These are phyloP conservation scores for Ustilaginoidea virens DNA, from an alignment of 2,329 filamentous ascomycete genomes.

Conservation along the genomic window DNA sequence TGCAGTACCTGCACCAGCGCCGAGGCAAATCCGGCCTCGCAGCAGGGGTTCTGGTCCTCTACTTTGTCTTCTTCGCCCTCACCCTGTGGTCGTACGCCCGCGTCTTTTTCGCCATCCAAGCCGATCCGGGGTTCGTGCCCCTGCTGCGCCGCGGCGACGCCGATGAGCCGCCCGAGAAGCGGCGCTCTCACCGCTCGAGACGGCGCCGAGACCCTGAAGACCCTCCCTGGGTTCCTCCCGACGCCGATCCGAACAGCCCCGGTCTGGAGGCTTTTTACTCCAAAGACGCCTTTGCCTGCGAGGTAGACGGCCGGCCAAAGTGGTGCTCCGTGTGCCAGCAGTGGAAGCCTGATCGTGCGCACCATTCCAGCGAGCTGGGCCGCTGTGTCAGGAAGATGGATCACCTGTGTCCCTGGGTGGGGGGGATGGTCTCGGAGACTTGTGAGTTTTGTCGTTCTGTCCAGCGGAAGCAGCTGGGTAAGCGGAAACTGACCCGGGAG, in stretches of 20 bases:
- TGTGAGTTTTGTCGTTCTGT: slow-evolving; percentile 27
- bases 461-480: too few relatives aligned
- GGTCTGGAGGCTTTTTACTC: slow-evolving; percentile 65
- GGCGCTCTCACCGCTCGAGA: slow-evolving; percentile 3
- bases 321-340: slow-evolving; percentile 77
- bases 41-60: slow-evolving; percentile 54
- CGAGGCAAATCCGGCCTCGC: slow-evolving; percentile 38
- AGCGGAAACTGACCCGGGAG: too few relatives aligned
- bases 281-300: slow-evolving; percentile 72
- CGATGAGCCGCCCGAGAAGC: slow-evolving; percentile 7
- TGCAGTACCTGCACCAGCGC: slow-evolving; percentile 51
- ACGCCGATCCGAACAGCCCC: slow-evolving; percentile 41
- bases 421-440: slow-evolving; percentile 76
- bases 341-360: slow-evolving; percentile 77
- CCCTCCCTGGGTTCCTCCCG: slow-evolving; percentile 20
- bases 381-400: slow-evolving; percentile 85
- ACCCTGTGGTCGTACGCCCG: slow-evolving; percentile 56
- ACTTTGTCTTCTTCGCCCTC: slow-evolving; percentile 55
- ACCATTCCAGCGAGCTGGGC: slow-evolving; percentile 71
- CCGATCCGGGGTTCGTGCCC: slow-evolving; percentile 60
- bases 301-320: slow-evolving; percentile 65
- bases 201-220: slow-evolving; percentile 12
- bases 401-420: slow-evolving; percentile 95
- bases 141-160: slow-evolving; percentile 25
- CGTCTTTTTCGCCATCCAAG: slow-evolving; percentile 50